Evolutionary conservation across 1,284 basidiomycete genomes (phyloP).

Genomic region (Cryptococcus jaspeensis): DNA sequence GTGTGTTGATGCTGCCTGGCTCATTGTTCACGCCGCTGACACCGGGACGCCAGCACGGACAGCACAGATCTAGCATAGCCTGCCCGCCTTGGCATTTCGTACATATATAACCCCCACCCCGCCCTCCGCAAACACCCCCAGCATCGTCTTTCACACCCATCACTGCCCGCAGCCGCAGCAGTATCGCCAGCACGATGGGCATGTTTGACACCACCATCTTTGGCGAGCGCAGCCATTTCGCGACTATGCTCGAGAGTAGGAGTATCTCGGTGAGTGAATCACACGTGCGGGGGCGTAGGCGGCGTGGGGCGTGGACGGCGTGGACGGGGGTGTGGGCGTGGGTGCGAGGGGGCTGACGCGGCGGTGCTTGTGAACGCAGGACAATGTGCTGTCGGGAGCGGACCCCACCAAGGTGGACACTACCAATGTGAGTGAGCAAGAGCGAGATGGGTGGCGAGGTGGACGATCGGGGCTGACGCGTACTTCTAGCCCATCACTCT

Average conservation of each 20-base stretch:
- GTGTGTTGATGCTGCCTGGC: too few relatives aligned
- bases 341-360: too few relatives aligned
- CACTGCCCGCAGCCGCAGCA: too few relatives aligned
- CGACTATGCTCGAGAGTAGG: not conserved
- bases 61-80: too few relatives aligned
- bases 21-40: too few relatives aligned
- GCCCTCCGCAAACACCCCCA: too few relatives aligned
- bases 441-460: not conserved
- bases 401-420: conserved; percentile 65
- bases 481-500: conserved; percentile 65
- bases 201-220: not conserved
- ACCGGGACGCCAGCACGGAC: too few relatives aligned
- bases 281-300: too few relatives aligned
- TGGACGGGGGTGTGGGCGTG: too few relatives aligned
- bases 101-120: not conserved
- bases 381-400: conserved; percentile 56
- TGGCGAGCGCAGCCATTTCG: not conserved
- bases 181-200: not conserved
- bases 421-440: conserved; percentile 51
- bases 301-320: too few relatives aligned
- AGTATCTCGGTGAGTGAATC: not conserved
- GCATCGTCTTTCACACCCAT: too few relatives aligned
- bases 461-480: not conserved
- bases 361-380: conserved; percentile 14
- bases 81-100: not conserved